These are phyloP conservation scores for Fraxinus platypoda DNA, from an alignment of 305 asterid genomes.

Conservation along the genomic window DNA sequence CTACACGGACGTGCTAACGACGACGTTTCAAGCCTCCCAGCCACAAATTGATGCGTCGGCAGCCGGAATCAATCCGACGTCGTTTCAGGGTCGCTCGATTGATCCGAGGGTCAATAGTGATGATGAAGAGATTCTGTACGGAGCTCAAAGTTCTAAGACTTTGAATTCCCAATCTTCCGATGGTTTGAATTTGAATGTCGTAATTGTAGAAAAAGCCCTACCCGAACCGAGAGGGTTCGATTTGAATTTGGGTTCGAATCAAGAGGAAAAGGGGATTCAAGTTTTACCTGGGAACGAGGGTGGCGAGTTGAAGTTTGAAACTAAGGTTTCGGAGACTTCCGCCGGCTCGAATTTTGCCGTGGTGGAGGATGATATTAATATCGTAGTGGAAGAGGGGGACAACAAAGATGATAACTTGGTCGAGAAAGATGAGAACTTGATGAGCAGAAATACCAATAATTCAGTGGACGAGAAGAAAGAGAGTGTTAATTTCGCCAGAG, in stretches of 20 bases:
- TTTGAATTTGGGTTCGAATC: constrained; percentile 40
- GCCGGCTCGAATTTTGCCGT: constrained; percentile 46
- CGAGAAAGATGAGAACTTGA: constrained; percentile 39
- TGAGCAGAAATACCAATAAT: constrained; percentile 14
- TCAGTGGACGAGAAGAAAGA: constrained; percentile 23
- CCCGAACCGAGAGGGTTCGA: constrained; percentile 37
- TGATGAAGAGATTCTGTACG: constrained; percentile 45
- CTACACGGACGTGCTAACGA: constrained; percentile 73
- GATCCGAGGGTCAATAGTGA: constrained; percentile 54
- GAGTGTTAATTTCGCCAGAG: constrained; percentile 15
- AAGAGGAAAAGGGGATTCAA: constrained; percentile 25
- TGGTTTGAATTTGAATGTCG: constrained; percentile 25
- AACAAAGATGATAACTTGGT: constrained; percentile 49
- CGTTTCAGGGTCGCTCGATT: constrained; percentile 44
- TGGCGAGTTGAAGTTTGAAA: constrained; percentile 30
- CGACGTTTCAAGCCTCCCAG: constrained; percentile 42
- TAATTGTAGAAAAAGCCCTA: constrained; percentile 40
- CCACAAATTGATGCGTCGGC: constrained; percentile 17
- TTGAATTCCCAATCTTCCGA: constrained; percentile 24
- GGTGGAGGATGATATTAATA: constrained; percentile 57
- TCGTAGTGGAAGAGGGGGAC: constrained; percentile 66
- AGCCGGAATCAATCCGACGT: constrained; percentile 16
- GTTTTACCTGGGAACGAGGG: constrained; percentile 30
- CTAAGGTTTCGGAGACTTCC: constrained; percentile 54
- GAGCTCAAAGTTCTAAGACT: constrained; percentile 42